phyloP scores from a whole-genome alignment of 305 asterid genomes.

The Solanum hybrid region DNA sequence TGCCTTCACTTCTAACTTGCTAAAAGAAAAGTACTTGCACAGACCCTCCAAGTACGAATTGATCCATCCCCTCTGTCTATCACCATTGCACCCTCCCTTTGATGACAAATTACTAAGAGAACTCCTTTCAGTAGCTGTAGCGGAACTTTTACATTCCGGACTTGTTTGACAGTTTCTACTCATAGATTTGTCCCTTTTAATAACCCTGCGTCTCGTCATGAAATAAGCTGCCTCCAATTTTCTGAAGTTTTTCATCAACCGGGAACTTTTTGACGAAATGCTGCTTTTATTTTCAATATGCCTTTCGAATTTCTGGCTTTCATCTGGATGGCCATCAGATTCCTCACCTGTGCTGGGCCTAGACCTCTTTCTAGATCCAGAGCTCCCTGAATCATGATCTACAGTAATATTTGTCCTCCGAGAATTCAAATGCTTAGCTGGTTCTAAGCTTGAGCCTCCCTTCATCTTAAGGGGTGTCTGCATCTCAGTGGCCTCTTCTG shows the following conservation, averaged over 20 bases:
- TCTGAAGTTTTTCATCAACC: conserved; percentile 76
- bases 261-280: conserved; percentile 39
- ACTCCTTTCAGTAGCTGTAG: conserved; percentile 60
- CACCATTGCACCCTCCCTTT: conserved; percentile 39
- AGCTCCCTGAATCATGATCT: conserved; percentile 47
- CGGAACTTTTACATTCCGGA: conserved; percentile 46
- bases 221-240: conserved; percentile 86
- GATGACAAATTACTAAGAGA: conserved; percentile 61
- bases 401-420: conserved; percentile 24
- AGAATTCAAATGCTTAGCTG: conserved; percentile 23
- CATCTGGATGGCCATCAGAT: conserved; percentile 25
- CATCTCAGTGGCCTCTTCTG: conserved; percentile 61
- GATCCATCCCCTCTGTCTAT: conserved; percentile 58
- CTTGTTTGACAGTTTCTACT: conserved; percentile 42
- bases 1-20: conserved; percentile 81
- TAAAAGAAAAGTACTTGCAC: conserved; percentile 69
- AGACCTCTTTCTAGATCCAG: conserved; percentile 66
- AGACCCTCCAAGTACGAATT: conserved; percentile 76
- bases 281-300: conserved; percentile 34
- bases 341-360: conserved; percentile 46
- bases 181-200: conserved; percentile 30
- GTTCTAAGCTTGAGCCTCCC: conserved; percentile 34
- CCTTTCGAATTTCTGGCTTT: conserved; percentile 22
- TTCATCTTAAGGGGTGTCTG: conserved; percentile 42
- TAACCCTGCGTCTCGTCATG: conserved; percentile 48